These are phyloP conservation scores for Nitzschia palea DNA, from an alignment of 108 stramenopile genomes.

Conservation along the genomic window DNA sequence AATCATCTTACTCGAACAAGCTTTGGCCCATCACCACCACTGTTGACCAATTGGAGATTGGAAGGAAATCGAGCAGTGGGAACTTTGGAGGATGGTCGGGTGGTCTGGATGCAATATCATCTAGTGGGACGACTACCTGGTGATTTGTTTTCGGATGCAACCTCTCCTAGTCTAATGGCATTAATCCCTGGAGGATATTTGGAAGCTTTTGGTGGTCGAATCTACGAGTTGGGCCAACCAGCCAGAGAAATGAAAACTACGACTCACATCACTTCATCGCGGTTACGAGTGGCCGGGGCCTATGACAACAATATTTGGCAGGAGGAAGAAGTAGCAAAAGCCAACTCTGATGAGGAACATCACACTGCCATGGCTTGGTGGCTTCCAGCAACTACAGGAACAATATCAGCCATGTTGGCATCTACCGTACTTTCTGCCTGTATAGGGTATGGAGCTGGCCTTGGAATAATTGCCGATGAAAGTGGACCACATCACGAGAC, in stretches of 20 bases:
- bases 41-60: constrained; percentile 22
- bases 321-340: neutral
- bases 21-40: constrained; percentile 26
- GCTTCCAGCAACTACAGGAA: constrained; percentile 12
- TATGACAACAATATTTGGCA: neutral
- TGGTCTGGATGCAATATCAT: constrained; percentile 22
- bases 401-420: constrained; percentile 18
- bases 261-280: neutral
- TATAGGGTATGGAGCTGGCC: constrained; percentile 33
- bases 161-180: neutral
- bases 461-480: constrained; percentile 9
- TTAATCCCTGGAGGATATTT: constrained; percentile 25
- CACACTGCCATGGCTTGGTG: constrained; percentile 5
- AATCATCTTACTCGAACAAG: neutral
- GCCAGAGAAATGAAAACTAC: neutral
- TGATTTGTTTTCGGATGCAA: constrained; percentile 1
- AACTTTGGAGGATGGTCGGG: constrained; percentile 5
- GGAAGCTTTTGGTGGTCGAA: constrained; percentile 29
- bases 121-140: constrained; percentile 16
- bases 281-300: neutral
- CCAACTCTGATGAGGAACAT: neutral
- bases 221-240: constrained; percentile 37
- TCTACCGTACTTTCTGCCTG: constrained; percentile 29
- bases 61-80: neutral
- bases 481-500: neutral